phyloP scores from a whole-genome alignment of 352 stramenopile species.

The Globisporangium yorkense region DNA sequence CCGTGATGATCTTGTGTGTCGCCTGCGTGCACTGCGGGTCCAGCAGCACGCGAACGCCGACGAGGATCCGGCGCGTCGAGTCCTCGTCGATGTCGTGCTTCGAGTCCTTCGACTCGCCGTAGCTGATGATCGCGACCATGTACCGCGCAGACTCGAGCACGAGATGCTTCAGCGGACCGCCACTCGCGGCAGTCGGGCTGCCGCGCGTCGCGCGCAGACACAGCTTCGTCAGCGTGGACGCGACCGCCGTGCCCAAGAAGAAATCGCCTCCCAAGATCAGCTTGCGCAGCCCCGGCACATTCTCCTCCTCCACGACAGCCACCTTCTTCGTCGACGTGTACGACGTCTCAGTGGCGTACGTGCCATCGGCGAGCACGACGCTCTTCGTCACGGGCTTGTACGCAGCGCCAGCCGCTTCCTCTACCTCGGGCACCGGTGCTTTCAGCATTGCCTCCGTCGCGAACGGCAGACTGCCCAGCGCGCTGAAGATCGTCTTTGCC shows the following conservation, averaged over 20 bases:
- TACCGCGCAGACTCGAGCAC: slow-evolving; percentile 64
- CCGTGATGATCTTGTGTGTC: slow-evolving; percentile 68
- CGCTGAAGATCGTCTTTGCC: slow-evolving; percentile 85
- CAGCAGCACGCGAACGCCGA: slow-evolving; percentile 93
- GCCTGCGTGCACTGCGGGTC: slow-evolving; percentile 81
- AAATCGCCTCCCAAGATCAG: slow-evolving; percentile 93
- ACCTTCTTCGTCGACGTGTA: slow-evolving; percentile 52
- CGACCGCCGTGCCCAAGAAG: slow-evolving; percentile 93
- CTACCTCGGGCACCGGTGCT: slow-evolving; percentile 16
- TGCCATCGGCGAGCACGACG: slow-evolving; percentile 98
- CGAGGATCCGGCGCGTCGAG: slow-evolving; percentile 93
- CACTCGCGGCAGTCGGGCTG: slow-evolving; percentile 31
- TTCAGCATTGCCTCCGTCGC: slow-evolving; percentile 49
- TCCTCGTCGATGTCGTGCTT: slow-evolving; percentile 91
- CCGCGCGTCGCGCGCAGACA: slow-evolving; percentile 85
- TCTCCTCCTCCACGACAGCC: slow-evolving; percentile 50
- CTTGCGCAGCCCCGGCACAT: slow-evolving; percentile 75
- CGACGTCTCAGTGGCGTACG: slow-evolving; percentile 98
- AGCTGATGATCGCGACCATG: slow-evolving; percentile 73
- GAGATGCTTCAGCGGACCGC: slow-evolving; percentile 54
- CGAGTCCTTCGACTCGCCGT: slow-evolving; percentile 63
- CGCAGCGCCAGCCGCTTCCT: slow-evolving; percentile 25
- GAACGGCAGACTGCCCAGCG: slow-evolving; percentile 75
- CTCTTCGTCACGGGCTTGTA: slow-evolving; percentile 95
- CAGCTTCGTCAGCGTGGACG: slow-evolving; percentile 96